phyloP scores from a whole-genome alignment of 208 protist species.

The Crithidia mellificae region DNA sequence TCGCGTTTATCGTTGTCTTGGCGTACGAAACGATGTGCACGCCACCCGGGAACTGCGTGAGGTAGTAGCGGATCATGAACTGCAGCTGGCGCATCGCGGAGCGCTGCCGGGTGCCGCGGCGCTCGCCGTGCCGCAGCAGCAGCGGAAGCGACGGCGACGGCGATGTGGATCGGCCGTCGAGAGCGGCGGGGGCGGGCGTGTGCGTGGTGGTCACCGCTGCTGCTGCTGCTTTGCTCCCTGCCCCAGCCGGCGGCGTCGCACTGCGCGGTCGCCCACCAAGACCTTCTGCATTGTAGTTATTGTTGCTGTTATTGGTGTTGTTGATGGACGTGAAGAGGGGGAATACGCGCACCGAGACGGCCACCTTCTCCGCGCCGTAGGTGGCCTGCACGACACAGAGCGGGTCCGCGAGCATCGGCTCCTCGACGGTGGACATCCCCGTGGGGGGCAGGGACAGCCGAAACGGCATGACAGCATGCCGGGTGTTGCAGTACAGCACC shows the following conservation, averaged over 20 bases:
- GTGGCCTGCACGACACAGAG: constrained; percentile 51
- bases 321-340: constrained; percentile 28
- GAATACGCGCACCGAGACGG: constrained; percentile 43
- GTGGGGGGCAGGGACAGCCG: constrained; percentile 48
- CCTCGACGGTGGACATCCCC: constrained; percentile 56
- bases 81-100: constrained; percentile 46
- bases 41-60: constrained; percentile 49
- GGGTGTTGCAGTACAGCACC: constrained; percentile 76
- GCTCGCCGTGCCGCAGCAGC: constrained; percentile 8
- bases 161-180: constrained; percentile 13
- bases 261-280: background rate
- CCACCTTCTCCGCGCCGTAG: constrained; percentile 33
- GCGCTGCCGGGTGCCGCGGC: constrained; percentile 28
- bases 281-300: background rate
- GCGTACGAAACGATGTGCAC: constrained; percentile 59
- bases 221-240: background rate
- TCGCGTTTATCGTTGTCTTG: constrained; percentile 45
- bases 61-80: constrained; percentile 55
- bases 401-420: constrained; percentile 73
- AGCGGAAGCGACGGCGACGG: background rate
- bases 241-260: background rate
- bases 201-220: too few species aligned
- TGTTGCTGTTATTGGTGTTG: background rate
- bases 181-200: background rate
- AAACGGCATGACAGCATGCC: constrained; percentile 77